Conservation (phyloP, 192 early-diverging fungal genomes). For the Diversispora epigaea region DNA sequence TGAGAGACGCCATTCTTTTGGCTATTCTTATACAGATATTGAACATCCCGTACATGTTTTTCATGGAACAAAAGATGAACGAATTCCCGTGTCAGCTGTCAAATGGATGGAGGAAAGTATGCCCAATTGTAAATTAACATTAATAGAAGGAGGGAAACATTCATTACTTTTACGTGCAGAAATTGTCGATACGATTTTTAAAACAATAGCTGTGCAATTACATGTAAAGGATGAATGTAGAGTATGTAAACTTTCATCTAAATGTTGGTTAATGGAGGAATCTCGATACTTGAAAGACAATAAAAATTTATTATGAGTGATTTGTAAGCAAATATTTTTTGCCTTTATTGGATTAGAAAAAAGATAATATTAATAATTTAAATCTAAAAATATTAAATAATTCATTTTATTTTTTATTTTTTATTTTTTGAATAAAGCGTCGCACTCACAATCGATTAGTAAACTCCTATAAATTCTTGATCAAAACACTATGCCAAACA, state of each 20-base stretch:
- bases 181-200: constrained; percentile 45
- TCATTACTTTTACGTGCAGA: constrained; percentile 43
- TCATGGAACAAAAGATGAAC: constrained; percentile 45
- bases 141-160: constrained; percentile 45
- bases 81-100: constrained; percentile 45
- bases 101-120: constrained; percentile 47
- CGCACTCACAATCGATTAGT: no score
- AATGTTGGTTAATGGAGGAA: constrained; percentile 27
- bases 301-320: no score
- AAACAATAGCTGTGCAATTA: constrained; percentile 35
- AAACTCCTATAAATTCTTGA: no score
- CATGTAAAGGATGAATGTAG: constrained; percentile 17
- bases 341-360: no score
- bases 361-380: no score
- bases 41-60: constrained; percentile 47
- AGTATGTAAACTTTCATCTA: constrained; percentile 9
- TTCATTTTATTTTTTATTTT: no score
- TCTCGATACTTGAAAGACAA: no score
- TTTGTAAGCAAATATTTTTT: no score
- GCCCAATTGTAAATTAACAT: constrained; percentile 43
- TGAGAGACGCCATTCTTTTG: constrained; percentile 41
- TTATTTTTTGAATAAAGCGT: no score
- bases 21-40: constrained; percentile 47
- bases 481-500: no score
- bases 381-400: no score